phyloP scores from a whole-genome alignment of 148 eudicot genomes.

The Rhododendron ferrugineum region DNA sequence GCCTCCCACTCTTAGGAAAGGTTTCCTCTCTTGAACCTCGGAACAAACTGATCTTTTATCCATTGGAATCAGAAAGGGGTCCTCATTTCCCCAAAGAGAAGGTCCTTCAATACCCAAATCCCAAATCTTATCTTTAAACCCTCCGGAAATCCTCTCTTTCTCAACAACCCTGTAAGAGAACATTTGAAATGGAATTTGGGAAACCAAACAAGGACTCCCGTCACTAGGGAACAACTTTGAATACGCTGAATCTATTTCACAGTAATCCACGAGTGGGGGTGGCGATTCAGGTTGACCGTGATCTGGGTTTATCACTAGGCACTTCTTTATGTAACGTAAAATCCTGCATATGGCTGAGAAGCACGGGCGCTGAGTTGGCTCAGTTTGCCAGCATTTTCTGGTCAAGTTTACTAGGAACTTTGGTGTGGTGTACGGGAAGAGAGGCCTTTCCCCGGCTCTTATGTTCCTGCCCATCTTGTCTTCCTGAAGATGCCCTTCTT shows the following conservation, averaged over 20 bases:
- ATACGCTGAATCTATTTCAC: conserved; percentile 49
- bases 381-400: conserved; percentile 57
- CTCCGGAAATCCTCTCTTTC: conserved; percentile 39
- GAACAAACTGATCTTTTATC: conserved; percentile 69
- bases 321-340: conserved; percentile 44
- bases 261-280: conserved; percentile 43
- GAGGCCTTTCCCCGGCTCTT: conserved; percentile 58
- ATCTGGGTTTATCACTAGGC: conserved; percentile 51
- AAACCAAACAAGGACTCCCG: conserved; percentile 16
- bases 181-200: conserved; percentile 58
- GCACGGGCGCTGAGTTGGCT: conserved; percentile 50
- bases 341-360: conserved; percentile 59
- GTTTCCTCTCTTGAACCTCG: conserved; percentile 27
- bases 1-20: neutral
- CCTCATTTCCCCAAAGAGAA: conserved; percentile 25
- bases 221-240: conserved; percentile 29
- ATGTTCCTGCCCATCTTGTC: conserved; percentile 61
- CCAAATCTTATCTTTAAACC: conserved; percentile 37
- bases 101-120: conserved; percentile 38
- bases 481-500: conserved; percentile 61
- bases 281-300: conserved; percentile 42
- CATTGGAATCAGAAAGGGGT: conserved; percentile 20
- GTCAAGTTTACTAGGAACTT: conserved; percentile 48
- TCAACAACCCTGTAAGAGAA: conserved; percentile 49
- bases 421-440: conserved; percentile 56